A percentile compares a stretch with the other conserved stretches of the same genome.
phyloP scores from a whole-genome alignment of 768 basidiomycete species.

The Cyclocybe cylindracea region DNA sequence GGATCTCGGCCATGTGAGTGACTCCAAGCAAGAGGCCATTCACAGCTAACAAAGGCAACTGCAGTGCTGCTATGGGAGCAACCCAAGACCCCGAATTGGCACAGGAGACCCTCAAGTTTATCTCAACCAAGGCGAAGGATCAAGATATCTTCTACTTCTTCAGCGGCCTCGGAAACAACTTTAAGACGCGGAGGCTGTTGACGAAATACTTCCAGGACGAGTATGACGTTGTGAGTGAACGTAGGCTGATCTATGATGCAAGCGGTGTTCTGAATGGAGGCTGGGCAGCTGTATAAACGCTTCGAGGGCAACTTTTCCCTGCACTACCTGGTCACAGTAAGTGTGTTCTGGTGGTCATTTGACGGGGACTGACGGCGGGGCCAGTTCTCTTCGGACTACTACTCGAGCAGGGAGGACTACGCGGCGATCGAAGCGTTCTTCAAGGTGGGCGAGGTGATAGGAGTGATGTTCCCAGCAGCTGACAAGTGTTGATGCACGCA shows the following conservation, averaged over 20 bases:
- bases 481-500: slow-evolving; percentile 27
- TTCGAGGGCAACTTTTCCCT: slow-evolving; percentile 72
- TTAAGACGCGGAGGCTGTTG: slow-evolving; percentile 50
- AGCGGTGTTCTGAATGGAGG: background rate
- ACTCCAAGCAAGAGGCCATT: background rate
- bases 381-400: slow-evolving; percentile 37
- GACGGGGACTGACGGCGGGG: background rate
- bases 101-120: slow-evolving; percentile 62
- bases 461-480: slow-evolving; percentile 11
- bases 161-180: slow-evolving; percentile 57
- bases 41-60: slow-evolving; percentile 7
- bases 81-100: slow-evolving; percentile 58
- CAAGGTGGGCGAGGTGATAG: slow-evolving; percentile 45
- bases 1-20: slow-evolving; percentile 69
- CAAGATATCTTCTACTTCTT: slow-evolving; percentile 71
- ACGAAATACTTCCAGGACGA: slow-evolving; percentile 69
- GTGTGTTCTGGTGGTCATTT: slow-evolving; percentile 15
- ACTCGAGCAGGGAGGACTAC: slow-evolving; percentile 72
- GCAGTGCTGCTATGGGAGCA: slow-evolving; percentile 65
- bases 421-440: slow-evolving; percentile 70
- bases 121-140: slow-evolving; percentile 52
- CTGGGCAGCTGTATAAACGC: slow-evolving; percentile 57
- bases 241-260: background rate
- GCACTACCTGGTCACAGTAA: slow-evolving; percentile 51
- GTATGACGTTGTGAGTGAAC: slow-evolving; percentile 55